A percentile compares a stretch with the other conserved stretches of the same genome.
phyloP scores from a whole-genome alignment of 345 rosid species.

The Rhodamnia rubescens region DNA sequence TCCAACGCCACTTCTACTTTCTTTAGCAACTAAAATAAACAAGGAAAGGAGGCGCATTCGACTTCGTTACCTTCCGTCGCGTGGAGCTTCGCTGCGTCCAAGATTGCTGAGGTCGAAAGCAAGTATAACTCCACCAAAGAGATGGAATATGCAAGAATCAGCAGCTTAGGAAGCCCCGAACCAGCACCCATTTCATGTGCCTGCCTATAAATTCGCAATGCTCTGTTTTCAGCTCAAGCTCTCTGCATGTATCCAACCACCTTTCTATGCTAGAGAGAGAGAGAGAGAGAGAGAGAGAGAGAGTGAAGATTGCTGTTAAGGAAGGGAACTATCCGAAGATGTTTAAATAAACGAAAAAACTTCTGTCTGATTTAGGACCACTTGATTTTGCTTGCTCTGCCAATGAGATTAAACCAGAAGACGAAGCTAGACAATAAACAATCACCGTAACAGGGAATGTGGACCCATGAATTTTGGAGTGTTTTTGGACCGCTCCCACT shows the following conservation, averaged over 20 bases:
- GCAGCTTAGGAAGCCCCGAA: neutral
- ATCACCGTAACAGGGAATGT: neutral
- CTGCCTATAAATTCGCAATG: neutral
- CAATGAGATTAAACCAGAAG: neutral
- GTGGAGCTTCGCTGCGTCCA: neutral
- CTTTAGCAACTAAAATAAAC: neutral
- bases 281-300: neutral
- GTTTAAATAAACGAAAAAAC: neutral
- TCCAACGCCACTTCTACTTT: neutral
- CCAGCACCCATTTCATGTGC: neutral
- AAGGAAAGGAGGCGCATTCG: neutral
- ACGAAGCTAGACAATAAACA: neutral
- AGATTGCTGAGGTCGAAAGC: neutral
- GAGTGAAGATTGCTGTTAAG: neutral
- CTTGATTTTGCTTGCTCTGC: neutral
- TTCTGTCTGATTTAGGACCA: neutral
- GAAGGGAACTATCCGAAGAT: neutral
- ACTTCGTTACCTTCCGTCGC: neutral
- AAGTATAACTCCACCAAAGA: neutral
- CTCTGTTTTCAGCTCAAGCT: neutral
- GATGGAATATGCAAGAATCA: neutral
- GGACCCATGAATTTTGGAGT: neutral
- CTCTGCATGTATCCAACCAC: neutral
- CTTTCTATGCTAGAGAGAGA: neutral
- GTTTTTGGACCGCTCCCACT: neutral